Conservation (phyloP, 768 basidiomycete genomes). For the Multifurca ochricompacta region DNA sequence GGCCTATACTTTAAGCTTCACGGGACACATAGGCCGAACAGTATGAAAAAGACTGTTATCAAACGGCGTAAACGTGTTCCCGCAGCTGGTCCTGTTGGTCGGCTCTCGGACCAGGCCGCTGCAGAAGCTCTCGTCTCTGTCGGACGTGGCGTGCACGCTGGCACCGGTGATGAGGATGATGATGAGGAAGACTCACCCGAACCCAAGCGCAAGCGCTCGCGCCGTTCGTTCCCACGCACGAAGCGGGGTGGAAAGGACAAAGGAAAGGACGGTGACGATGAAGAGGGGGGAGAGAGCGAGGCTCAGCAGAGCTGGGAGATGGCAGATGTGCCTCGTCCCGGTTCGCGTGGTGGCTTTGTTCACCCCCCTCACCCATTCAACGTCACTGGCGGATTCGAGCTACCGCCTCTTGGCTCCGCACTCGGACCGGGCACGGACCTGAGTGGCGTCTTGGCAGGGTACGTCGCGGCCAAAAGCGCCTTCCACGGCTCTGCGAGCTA, state of each 20-base stretch:
- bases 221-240: slow-evolving; percentile 26
- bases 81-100: slow-evolving; percentile 51
- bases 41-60: slow-evolving; percentile 99
- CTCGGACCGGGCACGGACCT: slow-evolving; percentile 27
- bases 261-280: slow-evolving; percentile 26
- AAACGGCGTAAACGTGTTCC: slow-evolving; percentile 97
- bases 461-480: slow-evolving; percentile 5
- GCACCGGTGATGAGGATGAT: slow-evolving; percentile 39
- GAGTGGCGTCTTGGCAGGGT: slow-evolving; percentile 12
- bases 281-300: slow-evolving; percentile 20
- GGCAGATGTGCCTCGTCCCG: slow-evolving; percentile 8
- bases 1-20: slow-evolving; percentile 98
- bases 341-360: slow-evolving; percentile 16
- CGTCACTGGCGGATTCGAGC: slow-evolving; percentile 43
- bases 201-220: slow-evolving; percentile 53
- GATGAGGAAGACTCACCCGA: slow-evolving; percentile 33
- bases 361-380: slow-evolving; percentile 15
- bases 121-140: slow-evolving; percentile 85
- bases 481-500: slow-evolving; percentile 42
- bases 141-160: slow-evolving; percentile 42
- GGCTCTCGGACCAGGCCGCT: slow-evolving; percentile 78
- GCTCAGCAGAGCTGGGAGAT: slow-evolving; percentile 16
- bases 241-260: slow-evolving; percentile 20
- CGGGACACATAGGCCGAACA: slow-evolving; percentile 92
- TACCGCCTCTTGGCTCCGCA: slow-evolving; percentile 44